Base-by-base conservation (phyloP, 495 filamentous ascomycete species). In the Xylaria bambusicola region DNA sequence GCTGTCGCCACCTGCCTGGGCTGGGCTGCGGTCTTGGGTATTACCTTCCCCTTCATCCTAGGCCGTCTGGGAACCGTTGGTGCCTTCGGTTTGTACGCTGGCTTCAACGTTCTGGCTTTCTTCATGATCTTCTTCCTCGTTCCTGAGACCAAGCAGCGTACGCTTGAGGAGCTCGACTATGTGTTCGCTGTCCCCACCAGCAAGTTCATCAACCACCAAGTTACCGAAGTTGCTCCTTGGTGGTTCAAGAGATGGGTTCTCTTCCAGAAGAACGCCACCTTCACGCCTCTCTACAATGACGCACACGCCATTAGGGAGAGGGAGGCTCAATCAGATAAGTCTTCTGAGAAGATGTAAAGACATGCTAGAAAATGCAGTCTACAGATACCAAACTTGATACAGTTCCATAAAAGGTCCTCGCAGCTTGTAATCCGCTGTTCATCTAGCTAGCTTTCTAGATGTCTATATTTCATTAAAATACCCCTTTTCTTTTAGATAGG, bases 91-190 rank as follows among this genome's bases (percentile, higher is more conserved):
- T 74, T 84, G 27, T 88, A 88, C 49, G 84, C 83, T 0, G 84
- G 77, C 4, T 78, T 89, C 58, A 90, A 89, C 62, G 40, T 87
- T 0, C 67, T 86, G 0, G 86, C 86, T 1, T 71, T 88, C 31
- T 45, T 84, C 45, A 73, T 90, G 77, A 88, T 90, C 65, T 89
- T 89, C 72, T 77, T 89, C 13, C 82, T 79, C 59, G 72, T 91
- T 26, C 83, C 82, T 7, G 86, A 88, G 74, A 88, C 86, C 7
- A 88, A 88, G 75, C 81, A 86, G 74, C 79, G 80, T 15, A 85
- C 83, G 3, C 75, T 88, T 10, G 90, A 95, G 71, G 91, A 95
- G 68, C 77, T 95, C 36, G 90, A 95, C 73, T 91, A 92, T 66
- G 84, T 95, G 54, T 95, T 91, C 61, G 88, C 84, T 7, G 87